Evolutionary conservation across 257 asterid species (phyloP).

Genomic region (Oldenlandia corymbosa): DNA sequence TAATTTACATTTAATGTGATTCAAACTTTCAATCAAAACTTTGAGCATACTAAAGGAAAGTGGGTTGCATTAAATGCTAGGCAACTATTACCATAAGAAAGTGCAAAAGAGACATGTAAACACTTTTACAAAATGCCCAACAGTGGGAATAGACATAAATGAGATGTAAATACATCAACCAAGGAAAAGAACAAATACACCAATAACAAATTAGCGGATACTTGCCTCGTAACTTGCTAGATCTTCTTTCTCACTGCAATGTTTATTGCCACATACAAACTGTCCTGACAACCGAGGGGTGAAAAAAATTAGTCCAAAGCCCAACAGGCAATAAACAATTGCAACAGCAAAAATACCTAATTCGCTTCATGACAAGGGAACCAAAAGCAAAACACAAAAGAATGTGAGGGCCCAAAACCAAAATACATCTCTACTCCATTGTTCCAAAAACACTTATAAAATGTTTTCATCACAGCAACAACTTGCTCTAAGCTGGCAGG

Average conservation of each 20-base stretch:
- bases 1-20: neutral
- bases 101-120: neutral
- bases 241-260: slow-evolving; percentile 59
- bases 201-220: slow-evolving; percentile 21
- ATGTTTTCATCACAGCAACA: neutral
- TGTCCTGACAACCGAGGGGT: slow-evolving; percentile 66
- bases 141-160: neutral
- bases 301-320: neutral
- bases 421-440: too few species aligned
- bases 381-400: neutral
- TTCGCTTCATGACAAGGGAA: neutral
- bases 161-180: neutral
- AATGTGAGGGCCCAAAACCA: neutral
- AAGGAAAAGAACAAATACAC: neutral
- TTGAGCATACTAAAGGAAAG: neutral
- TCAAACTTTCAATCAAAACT: neutral
- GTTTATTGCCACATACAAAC: slow-evolving; percentile 92
- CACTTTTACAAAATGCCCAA: neutral
- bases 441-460: too few species aligned
- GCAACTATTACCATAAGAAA: too few species aligned
- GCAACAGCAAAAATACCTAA: neutral
- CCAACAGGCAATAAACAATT: slow-evolving; percentile 1
- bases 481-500: too few species aligned
- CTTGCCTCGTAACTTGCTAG: slow-evolving; percentile 95
- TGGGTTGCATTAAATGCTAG: neutral